Evolutionary conservation across 768 basidiomycete genomes (phyloP).

Genomic region (Boletus rubroflammeus): DNA sequence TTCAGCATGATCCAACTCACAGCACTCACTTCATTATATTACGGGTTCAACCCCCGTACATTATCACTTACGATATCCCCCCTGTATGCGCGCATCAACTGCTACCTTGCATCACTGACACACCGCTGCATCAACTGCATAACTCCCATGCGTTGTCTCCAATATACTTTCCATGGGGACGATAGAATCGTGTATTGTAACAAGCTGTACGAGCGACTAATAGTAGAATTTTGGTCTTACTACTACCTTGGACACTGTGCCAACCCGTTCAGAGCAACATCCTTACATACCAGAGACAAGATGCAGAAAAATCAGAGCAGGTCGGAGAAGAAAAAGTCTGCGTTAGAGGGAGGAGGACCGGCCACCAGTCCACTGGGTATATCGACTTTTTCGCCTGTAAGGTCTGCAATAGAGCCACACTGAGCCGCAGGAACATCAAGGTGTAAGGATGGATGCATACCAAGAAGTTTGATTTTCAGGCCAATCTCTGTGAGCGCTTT

Average conservation of each 20-base stretch:
- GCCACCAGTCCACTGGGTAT: constrained; percentile 76
- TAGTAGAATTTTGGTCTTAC: constrained; percentile 16
- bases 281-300: background rate
- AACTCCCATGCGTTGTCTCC: constrained; percentile 14
- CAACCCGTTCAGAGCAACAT: background rate
- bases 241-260: constrained; percentile 1
- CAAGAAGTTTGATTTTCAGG: constrained; percentile 84
- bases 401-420: constrained; percentile 47
- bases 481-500: constrained; percentile 88
- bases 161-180: constrained; percentile 15
- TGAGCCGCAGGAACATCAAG: background rate
- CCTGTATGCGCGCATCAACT: constrained; percentile 24
- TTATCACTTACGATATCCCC: constrained; percentile 26
- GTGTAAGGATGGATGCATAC: constrained; percentile 39
- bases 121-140: constrained; percentile 59
- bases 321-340: constrained; percentile 86
- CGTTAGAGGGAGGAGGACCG: constrained; percentile 76
- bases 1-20: constrained; percentile 30
- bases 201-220: constrained; percentile 21
- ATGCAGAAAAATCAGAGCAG: constrained; percentile 29
- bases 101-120: constrained; percentile 25
- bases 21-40: constrained; percentile 32
- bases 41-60: constrained; percentile 90
- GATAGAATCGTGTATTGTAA: constrained; percentile 20
- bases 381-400: constrained; percentile 86